Evolutionary conservation across 1,284 basidiomycete genomes (phyloP).

Genomic region (Peniophora sp.): DNA sequence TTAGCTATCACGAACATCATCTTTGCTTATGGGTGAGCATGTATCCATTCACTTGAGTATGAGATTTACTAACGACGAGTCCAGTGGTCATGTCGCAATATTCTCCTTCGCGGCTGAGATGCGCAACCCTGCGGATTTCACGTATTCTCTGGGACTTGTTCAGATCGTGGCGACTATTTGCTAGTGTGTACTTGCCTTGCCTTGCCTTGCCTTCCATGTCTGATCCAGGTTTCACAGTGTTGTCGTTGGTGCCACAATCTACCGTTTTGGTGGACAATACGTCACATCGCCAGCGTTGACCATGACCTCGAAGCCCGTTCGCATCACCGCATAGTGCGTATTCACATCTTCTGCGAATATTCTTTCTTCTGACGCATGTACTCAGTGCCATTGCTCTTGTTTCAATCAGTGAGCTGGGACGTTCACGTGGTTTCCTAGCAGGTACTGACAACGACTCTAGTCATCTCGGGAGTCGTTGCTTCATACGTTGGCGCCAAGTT

Average conservation of each 20-base stretch:
- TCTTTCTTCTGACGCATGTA: not conserved
- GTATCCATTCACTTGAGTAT: too few species aligned
- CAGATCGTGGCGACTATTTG: slow-evolving; percentile 5
- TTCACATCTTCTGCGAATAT: not conserved
- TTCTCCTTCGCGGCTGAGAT: slow-evolving; percentile 8
- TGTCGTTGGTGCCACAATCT: slow-evolving; percentile 4
- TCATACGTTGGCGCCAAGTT: slow-evolving; percentile 6
- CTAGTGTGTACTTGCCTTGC: slow-evolving; percentile 1
- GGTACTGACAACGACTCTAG: not conserved
- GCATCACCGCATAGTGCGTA: slow-evolving; percentile 6
- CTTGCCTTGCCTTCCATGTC: not conserved
- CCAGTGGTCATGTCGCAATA: slow-evolving; percentile 5
- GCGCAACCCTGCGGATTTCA: slow-evolving; percentile 6
- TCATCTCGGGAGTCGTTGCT: slow-evolving; percentile 7
- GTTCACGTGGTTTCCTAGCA: not conserved
- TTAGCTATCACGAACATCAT: slow-evolving; percentile 6
- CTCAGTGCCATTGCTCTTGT: slow-evolving; percentile 5
- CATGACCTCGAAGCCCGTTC: slow-evolving; percentile 6
- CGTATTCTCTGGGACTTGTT: slow-evolving; percentile 7
- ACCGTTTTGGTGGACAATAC: slow-evolving; percentile 5
- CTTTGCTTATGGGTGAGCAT: slow-evolving; percentile 6
- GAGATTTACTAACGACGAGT: too few species aligned
- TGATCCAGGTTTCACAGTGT: not conserved
- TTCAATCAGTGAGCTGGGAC: slow-evolving; percentile 3
- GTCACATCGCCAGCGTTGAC: slow-evolving; percentile 5